A percentile compares a stretch with the other conserved stretches of the same genome.
phyloP scores from a whole-genome alignment of 495 filamentous ascomycete genomes.

The Lophium mytilinum region DNA sequence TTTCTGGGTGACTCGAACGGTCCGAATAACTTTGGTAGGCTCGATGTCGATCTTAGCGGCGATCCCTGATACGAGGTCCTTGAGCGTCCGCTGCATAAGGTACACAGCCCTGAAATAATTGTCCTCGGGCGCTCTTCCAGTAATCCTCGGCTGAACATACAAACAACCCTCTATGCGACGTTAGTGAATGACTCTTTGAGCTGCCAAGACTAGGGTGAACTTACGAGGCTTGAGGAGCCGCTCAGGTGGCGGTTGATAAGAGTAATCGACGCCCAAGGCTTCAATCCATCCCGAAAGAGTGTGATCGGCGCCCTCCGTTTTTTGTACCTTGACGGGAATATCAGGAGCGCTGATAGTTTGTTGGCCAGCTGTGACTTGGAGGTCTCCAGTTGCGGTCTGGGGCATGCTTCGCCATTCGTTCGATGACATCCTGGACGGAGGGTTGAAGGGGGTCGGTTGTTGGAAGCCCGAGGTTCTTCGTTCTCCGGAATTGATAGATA shows the following conservation, averaged over 20 bases:
- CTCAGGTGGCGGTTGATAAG: constrained; percentile 75
- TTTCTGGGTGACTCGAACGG: constrained; percentile 59
- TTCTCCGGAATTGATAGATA: constrained; percentile 26
- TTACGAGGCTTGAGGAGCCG: constrained; percentile 58
- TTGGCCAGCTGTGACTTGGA: constrained; percentile 33
- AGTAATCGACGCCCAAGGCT: constrained; percentile 76
- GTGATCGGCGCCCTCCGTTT: constrained; percentile 32
- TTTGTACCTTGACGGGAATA: constrained; percentile 45
- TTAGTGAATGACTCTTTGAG: constrained; percentile 18
- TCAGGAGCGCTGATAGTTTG: constrained; percentile 28
- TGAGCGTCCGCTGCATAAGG: constrained; percentile 62
- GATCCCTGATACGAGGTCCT: constrained; percentile 61
- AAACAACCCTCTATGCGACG: constrained; percentile 64
- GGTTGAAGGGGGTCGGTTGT: constrained; percentile 29
- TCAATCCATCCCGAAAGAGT: constrained; percentile 76
- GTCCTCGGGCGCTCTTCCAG: constrained; percentile 43
- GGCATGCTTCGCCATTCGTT: constrained; percentile 49
- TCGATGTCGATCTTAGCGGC: constrained; percentile 75
- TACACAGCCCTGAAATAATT: constrained; percentile 83
- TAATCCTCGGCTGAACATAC: constrained; percentile 61
- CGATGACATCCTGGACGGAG: constrained; percentile 29
- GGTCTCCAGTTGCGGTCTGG: constrained; percentile 42
- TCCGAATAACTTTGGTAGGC: constrained; percentile 55
- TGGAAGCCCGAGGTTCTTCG: constrained; percentile 32
- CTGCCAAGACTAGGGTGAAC: constrained; percentile 23